Base-by-base conservation (phyloP, 2,329 filamentous ascomycete genomes). In the Setomelanomma holmii region DNA sequence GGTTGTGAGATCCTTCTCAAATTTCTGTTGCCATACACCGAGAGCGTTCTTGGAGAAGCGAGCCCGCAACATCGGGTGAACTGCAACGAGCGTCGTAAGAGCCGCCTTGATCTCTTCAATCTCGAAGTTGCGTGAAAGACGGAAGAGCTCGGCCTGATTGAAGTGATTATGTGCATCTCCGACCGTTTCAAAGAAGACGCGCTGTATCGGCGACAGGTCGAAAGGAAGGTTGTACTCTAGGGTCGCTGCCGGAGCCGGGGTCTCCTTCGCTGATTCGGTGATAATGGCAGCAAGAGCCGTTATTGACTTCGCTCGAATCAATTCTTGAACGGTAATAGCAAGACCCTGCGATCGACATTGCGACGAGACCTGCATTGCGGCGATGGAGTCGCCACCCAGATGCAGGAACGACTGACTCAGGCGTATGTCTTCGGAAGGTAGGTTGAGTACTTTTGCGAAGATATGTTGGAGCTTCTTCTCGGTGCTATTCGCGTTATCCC, bases 51-150 rank as follows among this genome's bases (percentile, higher is more conserved):
- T 63, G 5, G 40, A 33, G 46, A 76, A 79, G 6, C 76, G 69
- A 11, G 68, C 74, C 24, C 75, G 67, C 2, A 79, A 59, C 73
- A 79, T 76, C 4, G 75, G 71, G 49, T 79, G 76, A 12, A 60
- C 66, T 8, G 56, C 48, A 1, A 76, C 65, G 5, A 78, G 49
- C 0, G 65, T 61, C 17, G 60, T 56, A 1, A 78, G 45, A 1
- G 75, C 74, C 12, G 45, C 23, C 22, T 57, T 44, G 12, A 75
- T 55, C 24, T 70, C 67, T 1, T 60, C 38, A 11, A 57, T 17
- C 12, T 72, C 67, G 22, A 69, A 63, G 5, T 52, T 57, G 5
- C 66, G 55, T 1, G 55, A 44, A 5, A 71, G 55, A 33, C 62
- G 61, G 10, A 72, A 59, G 2, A 70, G 45, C 11, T 70, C 65